Evolutionary conservation across 306 rosid genomes (phyloP).

Genomic region (Cicer arietinum): DNA sequence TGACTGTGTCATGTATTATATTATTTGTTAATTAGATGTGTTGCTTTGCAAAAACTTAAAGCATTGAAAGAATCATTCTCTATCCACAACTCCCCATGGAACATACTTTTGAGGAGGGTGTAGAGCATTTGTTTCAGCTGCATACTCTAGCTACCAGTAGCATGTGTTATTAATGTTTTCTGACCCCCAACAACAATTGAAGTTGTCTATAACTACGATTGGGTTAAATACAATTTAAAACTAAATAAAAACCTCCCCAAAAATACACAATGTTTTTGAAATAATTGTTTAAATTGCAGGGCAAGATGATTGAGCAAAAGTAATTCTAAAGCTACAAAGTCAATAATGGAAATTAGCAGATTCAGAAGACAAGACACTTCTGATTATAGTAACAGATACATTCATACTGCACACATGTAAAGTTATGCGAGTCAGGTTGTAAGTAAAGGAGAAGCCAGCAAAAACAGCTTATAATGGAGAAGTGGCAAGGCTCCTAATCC

Average conservation of each 20-base stretch:
- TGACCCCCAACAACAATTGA: too few relatives aligned
- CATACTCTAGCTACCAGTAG: slow-evolving; percentile 59
- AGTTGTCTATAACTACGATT: too few relatives aligned
- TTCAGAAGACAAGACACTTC: slow-evolving; percentile 50
- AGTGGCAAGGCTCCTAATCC: slow-evolving; percentile 62
- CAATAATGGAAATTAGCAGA: background rate
- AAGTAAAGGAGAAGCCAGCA: slow-evolving; percentile 22
- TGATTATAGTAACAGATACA: slow-evolving; percentile 29
- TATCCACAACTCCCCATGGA: slow-evolving; percentile 92
- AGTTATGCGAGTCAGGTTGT: slow-evolving; percentile 15
- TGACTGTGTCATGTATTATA: too few relatives aligned
- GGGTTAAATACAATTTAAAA: too few relatives aligned
- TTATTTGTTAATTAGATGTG: too few relatives aligned
- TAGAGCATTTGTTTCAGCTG: slow-evolving; percentile 68
- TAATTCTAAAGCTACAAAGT: slow-evolving; percentile 27
- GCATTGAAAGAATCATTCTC: slow-evolving; percentile 61
- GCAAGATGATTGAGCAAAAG: background rate
- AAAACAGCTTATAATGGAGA: slow-evolving; percentile 51
- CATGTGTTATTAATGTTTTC: too few relatives aligned
- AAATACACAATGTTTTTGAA: too few relatives aligned
- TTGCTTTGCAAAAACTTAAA: too few relatives aligned
- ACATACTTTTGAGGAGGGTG: slow-evolving; percentile 86
- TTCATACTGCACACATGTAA: background rate
- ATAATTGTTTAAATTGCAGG: too few relatives aligned
- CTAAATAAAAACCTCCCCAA: too few relatives aligned